Evolutionary conservation across 495 filamentous ascomycete species (phyloP), one percentile per base, ranked within the genome.

Genomic region (Podospora appendiculata): DNA sequence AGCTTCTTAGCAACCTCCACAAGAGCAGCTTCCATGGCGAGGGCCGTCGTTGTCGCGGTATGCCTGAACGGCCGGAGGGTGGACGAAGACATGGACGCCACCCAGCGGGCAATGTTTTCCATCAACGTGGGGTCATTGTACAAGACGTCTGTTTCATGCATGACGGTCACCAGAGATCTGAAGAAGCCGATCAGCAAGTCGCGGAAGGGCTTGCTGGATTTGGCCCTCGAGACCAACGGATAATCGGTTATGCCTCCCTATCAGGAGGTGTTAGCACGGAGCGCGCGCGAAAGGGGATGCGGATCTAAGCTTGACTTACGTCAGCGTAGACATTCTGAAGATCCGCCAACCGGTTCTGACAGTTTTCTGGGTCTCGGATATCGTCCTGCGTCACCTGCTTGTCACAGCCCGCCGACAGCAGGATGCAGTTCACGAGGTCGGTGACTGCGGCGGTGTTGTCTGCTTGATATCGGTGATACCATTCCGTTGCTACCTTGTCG

Each of bases 341-440:
- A 58, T 97, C 89, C 1, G 70, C 70, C 18, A 97, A 70, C 52
- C 73, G 70, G 50, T 80, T 78, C 1, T 84, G 77, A 39, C 78
- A 82, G 62, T 89, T 84, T 62, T 98, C 94, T 17, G 88, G 82
- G 61, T 98, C 93, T 48, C 81, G 80, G 41, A 93, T 87, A 61
- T 96, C 88, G 54, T 91, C 82, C 10, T 74, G 74, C 10, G 81
- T 83, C 19, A 97, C 79, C 50, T 83, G 75, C 32, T 85, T 70
- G 19, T 88, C 77, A 59, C 90, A 90, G 32, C 93, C 93, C 36
- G 90, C 81, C 48, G 85, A 86, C 62, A 84, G 80, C 4, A 98
- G 73, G 17, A 96, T 82, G 58, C 95, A 90, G 63, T 95, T 97
- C 50, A 98, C 79, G 55, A 98, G 69, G 39, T 95, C 88, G 10